Conservation (phyloP, 106 monocot genomes). For the Dioscorea dumetorum region DNA sequence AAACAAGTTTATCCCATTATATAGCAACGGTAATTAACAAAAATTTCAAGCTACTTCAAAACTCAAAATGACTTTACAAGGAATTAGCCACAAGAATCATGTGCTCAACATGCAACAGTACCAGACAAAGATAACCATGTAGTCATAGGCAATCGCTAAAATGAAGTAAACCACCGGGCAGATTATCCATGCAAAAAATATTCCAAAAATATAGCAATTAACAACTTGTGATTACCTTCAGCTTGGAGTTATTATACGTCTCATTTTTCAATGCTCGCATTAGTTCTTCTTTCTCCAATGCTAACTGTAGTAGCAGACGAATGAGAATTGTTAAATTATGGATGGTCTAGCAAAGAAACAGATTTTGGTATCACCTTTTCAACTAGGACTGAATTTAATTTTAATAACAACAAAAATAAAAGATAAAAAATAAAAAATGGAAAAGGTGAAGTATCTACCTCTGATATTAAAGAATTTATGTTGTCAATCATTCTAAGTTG, state of each 20-base stretch:
- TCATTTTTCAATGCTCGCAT: slow-evolving; percentile 55
- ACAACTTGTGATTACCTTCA: slow-evolving; percentile 49
- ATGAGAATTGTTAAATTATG: not conserved
- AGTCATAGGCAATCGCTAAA: no score
- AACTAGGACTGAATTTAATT: not conserved
- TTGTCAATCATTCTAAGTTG: slow-evolving; percentile 84
- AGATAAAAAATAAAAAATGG: not conserved
- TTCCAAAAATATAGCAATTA: no score
- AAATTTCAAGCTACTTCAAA: no score
- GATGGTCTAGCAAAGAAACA: not conserved
- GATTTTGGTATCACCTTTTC: not conserved
- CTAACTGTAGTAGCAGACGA: slow-evolving; percentile 34
- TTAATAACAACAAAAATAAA: not conserved
- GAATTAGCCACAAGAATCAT: no score
- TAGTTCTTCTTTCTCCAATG: slow-evolving; percentile 75
- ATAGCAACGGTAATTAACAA: no score
- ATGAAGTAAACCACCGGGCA: no score
- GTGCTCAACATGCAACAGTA: no score
- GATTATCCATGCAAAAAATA: no score
- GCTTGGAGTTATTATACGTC: slow-evolving; percentile 56
- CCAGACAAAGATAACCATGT: no score
- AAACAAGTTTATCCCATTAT: no score
- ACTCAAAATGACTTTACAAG: no score
- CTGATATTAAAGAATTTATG: slow-evolving; percentile 77
- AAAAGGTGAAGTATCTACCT: slow-evolving; percentile 34